Base-by-base conservation (phyloP, 2,329 filamentous ascomycete species). In the Xylariaceae sp. region DNA sequence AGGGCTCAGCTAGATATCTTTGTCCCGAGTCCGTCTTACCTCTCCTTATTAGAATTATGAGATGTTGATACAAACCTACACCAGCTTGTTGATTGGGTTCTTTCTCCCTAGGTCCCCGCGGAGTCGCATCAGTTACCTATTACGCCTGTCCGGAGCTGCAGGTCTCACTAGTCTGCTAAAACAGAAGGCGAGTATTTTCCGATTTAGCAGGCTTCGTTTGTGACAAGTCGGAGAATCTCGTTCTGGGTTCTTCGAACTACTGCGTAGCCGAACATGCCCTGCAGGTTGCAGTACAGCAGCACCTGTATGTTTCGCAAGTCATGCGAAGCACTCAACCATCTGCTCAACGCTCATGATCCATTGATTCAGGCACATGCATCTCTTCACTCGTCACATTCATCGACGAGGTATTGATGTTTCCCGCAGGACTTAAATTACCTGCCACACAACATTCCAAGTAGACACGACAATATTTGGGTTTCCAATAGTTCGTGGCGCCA, bases 181-280 rank as follows among this genome's bases (percentile, higher is more conserved):
- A 36, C 45, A 53, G 40, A 40, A 53, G 53, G 54, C 54, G 50
- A 47, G 47, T 54, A 57, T 57, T 57, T 54, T 57, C 55, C 55
- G 55, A 54, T 55, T 55, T 51, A 42, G 47, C 46, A 42, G 42
- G 30, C 47, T 32, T 43, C 49, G 43, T 54, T 41, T 47, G 43
- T 45, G 42, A n/a, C n/a, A n/a, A n/a, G n/a, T n/a, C n/a, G n/a
- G n/a, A n/a, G n/a, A 33, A 45, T 45, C 42, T 35, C 49, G 30
- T 11, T 44, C 37, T n/a, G 29, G 43, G 44, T 39, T 33, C 33
- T 48, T 49, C 36, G 49, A 26, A n/a, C 29, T 27, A 35, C 46
- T 56, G 49, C 53, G 53, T 57, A 57, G 46, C 55, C 55, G 51
- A 57, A n/a, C 42, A 33, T 5, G 30, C 15, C 42, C 32, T 51